A percentile compares a stretch with the other conserved stretches of the same genome.
These are phyloP conservation scores for Paracorniculantispora psalliotae DNA, from an alignment of 2,329 filamentous ascomycete species.

Conservation along the genomic window DNA sequence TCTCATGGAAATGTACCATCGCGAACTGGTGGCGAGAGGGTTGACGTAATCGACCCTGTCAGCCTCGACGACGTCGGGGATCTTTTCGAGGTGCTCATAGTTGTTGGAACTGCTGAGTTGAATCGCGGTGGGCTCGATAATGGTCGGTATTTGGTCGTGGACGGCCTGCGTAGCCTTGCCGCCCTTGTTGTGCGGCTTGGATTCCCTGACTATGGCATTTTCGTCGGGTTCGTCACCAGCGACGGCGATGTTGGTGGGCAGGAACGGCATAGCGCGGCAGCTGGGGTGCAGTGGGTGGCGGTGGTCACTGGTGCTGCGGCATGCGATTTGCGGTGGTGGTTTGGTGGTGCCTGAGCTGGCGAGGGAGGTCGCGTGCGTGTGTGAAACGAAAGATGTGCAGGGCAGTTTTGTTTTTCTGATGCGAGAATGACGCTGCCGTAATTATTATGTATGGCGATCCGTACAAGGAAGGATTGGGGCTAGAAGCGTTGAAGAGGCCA, in stretches of 20 bases:
- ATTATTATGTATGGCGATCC: neutral
- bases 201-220: neutral
- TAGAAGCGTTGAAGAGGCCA: neutral
- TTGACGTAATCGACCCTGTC: slow-evolving; percentile 37
- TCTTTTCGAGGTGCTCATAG: slow-evolving; percentile 22
- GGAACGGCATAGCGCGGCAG: slow-evolving; percentile 1
- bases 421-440: neutral
- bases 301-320: no score
- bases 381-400: neutral
- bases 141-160: slow-evolving; percentile 9
- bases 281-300: neutral
- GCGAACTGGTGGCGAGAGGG: slow-evolving; percentile 37
- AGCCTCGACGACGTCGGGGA: slow-evolving; percentile 26
- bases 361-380: neutral
- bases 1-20: slow-evolving; percentile 39
- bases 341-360: neutral
- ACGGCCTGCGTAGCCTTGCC: slow-evolving; percentile 1
- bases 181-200: slow-evolving; percentile 5
- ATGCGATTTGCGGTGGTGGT: neutral
- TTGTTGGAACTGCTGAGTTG: slow-evolving; percentile 6
- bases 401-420: neutral
- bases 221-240: neutral
- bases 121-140: neutral
- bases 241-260: neutral
- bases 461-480: neutral